Conservation (phyloP, 768 basidiomycete species). For the Boletus fagicola region DNA sequence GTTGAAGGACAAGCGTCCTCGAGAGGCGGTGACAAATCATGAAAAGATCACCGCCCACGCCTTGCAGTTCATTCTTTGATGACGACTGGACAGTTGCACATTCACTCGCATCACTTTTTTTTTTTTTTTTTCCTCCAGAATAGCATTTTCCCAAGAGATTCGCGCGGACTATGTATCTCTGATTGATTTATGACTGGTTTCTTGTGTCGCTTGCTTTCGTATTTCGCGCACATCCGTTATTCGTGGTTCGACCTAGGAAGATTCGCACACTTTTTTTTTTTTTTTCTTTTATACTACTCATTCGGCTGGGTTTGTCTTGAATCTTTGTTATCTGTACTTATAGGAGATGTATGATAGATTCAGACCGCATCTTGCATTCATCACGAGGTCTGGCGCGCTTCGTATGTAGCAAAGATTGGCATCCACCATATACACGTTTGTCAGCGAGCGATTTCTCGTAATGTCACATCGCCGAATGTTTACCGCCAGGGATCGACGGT, state of each 20-base stretch:
- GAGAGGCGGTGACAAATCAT: constrained; percentile 25
- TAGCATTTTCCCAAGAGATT: constrained; percentile 12
- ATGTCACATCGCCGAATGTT: neutral
- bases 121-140: neutral
- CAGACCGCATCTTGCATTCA: constrained; percentile 12
- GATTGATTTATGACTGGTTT: constrained; percentile 33
- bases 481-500: constrained; percentile 23
- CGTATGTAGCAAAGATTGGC: constrained; percentile 9
- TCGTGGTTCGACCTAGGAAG: constrained; percentile 7
- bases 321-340: constrained; percentile 31
- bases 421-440: neutral
- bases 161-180: constrained; percentile 28
- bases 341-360: constrained; percentile 27
- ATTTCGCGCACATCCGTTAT: constrained; percentile 17
- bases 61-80: constrained; percentile 3
- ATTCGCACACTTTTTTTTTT: neutral
- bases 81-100: constrained; percentile 17
- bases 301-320: constrained; percentile 13
- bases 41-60: constrained; percentile 12
- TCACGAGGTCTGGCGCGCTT: neutral
- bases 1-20: constrained; percentile 13
- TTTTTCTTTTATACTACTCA: neutral
- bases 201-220: constrained; percentile 27
- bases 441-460: neutral
- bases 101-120: constrained; percentile 2